Base-by-base conservation (phyloP, 1,139 yeast species). In the Zygosaccharomyces pseudobailii region DNA sequence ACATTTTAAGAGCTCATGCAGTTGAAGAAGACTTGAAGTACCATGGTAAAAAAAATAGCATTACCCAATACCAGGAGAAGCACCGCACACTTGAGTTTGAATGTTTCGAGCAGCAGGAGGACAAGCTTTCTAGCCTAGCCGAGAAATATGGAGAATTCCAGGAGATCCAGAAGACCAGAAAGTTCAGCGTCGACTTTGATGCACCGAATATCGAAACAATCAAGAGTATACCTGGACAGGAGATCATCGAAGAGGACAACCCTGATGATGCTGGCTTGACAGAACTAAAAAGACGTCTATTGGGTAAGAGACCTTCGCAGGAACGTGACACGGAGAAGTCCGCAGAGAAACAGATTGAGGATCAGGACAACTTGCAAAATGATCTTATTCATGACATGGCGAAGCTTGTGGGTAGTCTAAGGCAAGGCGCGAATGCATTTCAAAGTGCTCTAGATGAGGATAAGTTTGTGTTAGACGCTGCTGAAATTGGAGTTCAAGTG, bases 381-480 rank as follows among this genome's bases (percentile, higher is more conserved):
- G 65, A 65, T 32, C 54, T 70, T 19, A 49, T 70, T 6, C 59
- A 66, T 25, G 71, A 68, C 49, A 68, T 71, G 70, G 56, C 65
- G 1, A 67, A 63, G 34, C 59, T 69, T 17, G 66, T 69, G 1
- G 55, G 59, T 5, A 65, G 67, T 13, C 55, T 71, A 38, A 69
- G 59, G 51, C 65, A 63, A 25, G 72, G 71, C 33, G 72, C 74
- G 1, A 58, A 63, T 33, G 71, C 70, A 3, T 71, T 71, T 48
- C 69, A 68, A 48, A 61, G 59, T 36, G 71, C 70, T 21, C 50
- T 71, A 30, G 62, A 65, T 19, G 67, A 68, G 42, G 73, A 69
- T 46, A 55, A 63, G 35, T 68, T 65, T 40, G 65, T 68, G 1
- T 40, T 71, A 8, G 63, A 65, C 21, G 73, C 73, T 3, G 72